These are phyloP conservation scores for Candida quercuum DNA, from an alignment of 805 yeast genomes.

Conservation along the genomic window DNA sequence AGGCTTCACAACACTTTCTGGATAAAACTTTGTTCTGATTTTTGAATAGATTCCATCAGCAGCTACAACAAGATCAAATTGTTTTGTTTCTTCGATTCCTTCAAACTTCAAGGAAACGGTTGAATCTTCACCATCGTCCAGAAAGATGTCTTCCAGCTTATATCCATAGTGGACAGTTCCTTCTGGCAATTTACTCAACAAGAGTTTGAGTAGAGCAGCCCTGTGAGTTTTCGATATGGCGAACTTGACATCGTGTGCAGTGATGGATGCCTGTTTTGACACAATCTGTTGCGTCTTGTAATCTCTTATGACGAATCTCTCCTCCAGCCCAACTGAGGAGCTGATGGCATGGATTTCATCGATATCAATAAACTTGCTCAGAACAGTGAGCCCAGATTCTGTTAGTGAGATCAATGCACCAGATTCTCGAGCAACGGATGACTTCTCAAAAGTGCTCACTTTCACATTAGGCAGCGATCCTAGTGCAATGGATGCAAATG, in stretches of 20 bases:
- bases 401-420: constrained; percentile 3
- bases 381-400: background rate
- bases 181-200: constrained; percentile 1
- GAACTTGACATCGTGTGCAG: background rate
- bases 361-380: background rate
- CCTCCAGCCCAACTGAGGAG: background rate
- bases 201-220: background rate
- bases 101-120: background rate
- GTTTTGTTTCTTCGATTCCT: background rate
- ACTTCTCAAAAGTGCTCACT: background rate
- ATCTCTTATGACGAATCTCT: background rate
- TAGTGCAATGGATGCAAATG: constrained; percentile 1
- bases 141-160: background rate
- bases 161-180: constrained; percentile 1
- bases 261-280: background rate
- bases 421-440: background rate
- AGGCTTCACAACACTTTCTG: background rate
- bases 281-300: background rate
- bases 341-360: constrained; percentile 1
- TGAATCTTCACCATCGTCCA: background rate
- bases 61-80: constrained; percentile 1
- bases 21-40: background rate
- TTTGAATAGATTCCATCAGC: constrained; percentile 7
- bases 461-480: background rate
- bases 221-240: background rate